These are phyloP conservation scores for Phytophthora cryptogea DNA, from an alignment of 352 stramenopile species.

Conservation along the genomic window DNA sequence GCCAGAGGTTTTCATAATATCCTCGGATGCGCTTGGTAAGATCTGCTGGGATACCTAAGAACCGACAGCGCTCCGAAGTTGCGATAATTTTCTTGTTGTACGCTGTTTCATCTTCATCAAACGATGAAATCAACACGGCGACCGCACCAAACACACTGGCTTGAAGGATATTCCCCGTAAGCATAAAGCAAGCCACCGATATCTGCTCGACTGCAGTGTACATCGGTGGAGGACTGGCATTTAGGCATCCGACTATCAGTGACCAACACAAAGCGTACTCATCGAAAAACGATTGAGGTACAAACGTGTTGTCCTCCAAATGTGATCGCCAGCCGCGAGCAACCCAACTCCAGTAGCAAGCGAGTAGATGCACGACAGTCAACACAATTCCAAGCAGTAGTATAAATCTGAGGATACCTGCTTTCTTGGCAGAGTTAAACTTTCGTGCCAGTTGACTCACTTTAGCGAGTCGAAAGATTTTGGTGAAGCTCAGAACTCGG, in stretches of 20 bases:
- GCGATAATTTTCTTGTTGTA: slow-evolving; percentile 79
- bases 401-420: slow-evolving; percentile 59
- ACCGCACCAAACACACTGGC: slow-evolving; percentile 74
- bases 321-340: slow-evolving; percentile 49
- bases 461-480: slow-evolving; percentile 73
- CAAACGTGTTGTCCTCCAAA: slow-evolving; percentile 37
- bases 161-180: slow-evolving; percentile 70
- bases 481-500: slow-evolving; percentile 61
- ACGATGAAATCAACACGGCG: slow-evolving; percentile 64
- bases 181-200: slow-evolving; percentile 71
- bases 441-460: slow-evolving; percentile 58
- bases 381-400: slow-evolving; percentile 57
- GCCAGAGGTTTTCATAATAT: slow-evolving; percentile 76
- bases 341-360: slow-evolving; percentile 71
- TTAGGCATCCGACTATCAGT: slow-evolving; percentile 62
- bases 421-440: slow-evolving; percentile 71
- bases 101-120: slow-evolving; percentile 65
- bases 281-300: slow-evolving; percentile 26
- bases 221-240: slow-evolving; percentile 64
- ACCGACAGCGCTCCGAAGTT: slow-evolving; percentile 65
- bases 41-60: slow-evolving; percentile 62
- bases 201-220: slow-evolving; percentile 53
- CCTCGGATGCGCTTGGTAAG: slow-evolving; percentile 57
- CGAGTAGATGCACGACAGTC: slow-evolving; percentile 53
- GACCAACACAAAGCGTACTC: slow-evolving; percentile 61